Conservation (phyloP, 805 yeast genomes). For the Candida corydali region DNA sequence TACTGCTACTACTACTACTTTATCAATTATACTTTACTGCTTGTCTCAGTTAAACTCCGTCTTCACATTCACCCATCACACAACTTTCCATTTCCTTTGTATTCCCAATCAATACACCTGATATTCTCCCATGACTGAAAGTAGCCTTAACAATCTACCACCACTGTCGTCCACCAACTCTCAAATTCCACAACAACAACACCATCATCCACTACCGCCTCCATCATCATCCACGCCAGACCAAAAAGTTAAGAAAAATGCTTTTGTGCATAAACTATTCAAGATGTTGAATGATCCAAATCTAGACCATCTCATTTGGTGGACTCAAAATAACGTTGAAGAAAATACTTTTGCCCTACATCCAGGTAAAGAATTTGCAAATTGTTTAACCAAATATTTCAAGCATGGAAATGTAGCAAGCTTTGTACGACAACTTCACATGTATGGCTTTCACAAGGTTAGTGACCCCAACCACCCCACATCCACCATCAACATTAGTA, state of each 20-base stretch:
- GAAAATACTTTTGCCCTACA: slow-evolving; percentile 57
- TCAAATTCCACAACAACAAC: too few species aligned
- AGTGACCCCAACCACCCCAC: too few species aligned
- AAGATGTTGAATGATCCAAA: slow-evolving; percentile 35
- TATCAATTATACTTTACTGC: too few species aligned
- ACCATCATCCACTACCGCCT: not conserved
- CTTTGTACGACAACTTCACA: slow-evolving; percentile 89
- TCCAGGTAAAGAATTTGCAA: slow-evolving; percentile 61
- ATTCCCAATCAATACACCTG: too few species aligned
- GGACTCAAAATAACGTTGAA: slow-evolving; percentile 41
- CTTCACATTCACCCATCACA: too few species aligned
- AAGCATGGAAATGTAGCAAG: slow-evolving; percentile 93
- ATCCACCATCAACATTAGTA: too few species aligned
- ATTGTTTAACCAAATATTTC: slow-evolving; percentile 66
- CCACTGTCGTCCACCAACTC: too few species aligned
- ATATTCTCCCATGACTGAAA: slow-evolving; percentile 17
- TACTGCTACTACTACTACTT: too few species aligned
- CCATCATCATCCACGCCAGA: slow-evolving; percentile 11
- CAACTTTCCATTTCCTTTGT: too few species aligned
- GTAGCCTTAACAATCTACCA: slow-evolving; percentile 2
- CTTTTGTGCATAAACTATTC: slow-evolving; percentile 51
- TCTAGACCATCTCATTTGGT: slow-evolving; percentile 37
- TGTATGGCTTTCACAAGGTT: slow-evolving; percentile 94
- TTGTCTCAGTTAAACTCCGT: too few species aligned
- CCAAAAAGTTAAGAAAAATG: slow-evolving; percentile 44